A percentile compares a stretch with the other conserved stretches of the same genome.
phyloP scores from a whole-genome alignment of 257 asterid species.

The Jacaranda copaia region DNA sequence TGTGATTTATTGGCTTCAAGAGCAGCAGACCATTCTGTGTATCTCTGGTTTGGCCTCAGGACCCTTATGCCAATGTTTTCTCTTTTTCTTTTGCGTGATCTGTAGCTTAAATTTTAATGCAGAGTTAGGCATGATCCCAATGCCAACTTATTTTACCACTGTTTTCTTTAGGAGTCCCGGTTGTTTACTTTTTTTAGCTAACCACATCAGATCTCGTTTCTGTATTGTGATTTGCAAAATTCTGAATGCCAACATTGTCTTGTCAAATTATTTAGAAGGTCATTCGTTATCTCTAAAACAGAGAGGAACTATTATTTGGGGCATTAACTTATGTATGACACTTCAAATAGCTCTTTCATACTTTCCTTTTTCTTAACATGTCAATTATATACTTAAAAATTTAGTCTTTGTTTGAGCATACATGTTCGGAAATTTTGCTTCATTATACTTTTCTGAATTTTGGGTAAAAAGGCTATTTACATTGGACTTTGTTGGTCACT shows the following conservation, averaged over 20 bases:
- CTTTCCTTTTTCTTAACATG: neutral
- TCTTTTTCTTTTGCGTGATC: neutral
- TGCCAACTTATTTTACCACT: neutral
- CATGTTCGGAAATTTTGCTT: neutral
- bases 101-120: neutral
- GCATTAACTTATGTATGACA: neutral
- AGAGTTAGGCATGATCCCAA: slow-evolving; percentile 5
- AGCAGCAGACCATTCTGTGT: neutral
- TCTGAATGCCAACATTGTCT: neutral
- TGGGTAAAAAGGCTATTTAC: slow-evolving; percentile 3
- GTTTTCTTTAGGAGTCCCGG: neutral
- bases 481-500: neutral
- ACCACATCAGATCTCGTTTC: neutral
- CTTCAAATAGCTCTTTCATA: neutral
- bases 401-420: neutral
- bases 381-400: neutral
- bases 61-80: neutral
- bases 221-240: neutral
- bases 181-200: neutral
- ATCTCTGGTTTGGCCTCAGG: no score
- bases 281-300: neutral
- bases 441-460: neutral
- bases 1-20: neutral
- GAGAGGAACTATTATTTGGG: neutral
- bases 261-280: neutral